Evolutionary conservation across 257 asterid genomes (phyloP), one percentile per base, ranked within the genome.

Genomic region (Cynanchum wilfordii): DNA sequence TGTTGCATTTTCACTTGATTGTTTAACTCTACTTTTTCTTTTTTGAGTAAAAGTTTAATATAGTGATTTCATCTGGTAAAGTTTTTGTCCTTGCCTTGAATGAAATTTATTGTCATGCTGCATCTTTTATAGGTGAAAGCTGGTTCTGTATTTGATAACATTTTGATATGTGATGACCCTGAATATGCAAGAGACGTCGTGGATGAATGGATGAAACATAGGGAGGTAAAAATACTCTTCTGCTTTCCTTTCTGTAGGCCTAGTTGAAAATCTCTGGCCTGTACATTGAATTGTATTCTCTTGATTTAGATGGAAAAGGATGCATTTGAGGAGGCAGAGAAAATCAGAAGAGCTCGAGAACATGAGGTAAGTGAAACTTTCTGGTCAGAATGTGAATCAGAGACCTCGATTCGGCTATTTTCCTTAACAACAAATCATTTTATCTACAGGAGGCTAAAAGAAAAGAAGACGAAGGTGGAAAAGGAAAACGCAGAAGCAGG

Each of bases 401-500:
- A 79, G 62, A 70, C 10, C 20, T 13, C 75, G 5, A 27, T 29
- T 56, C 66, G 66, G 29, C 65, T 76, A 79, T 68, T 44, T 63
- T 73, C 45, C 3, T 1, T 33, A 16, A 49, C 68, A 17, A 15
- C 22, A 49, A 40, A 55, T 66, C 24, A 40, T 47, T 36, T 2
- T 7, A 66, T 54, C 60, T 66, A 78, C 85, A 89, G 97, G 92
- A 87, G 47, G 81, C 91, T 29, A 89, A 82, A 71, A 71, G 86
- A 92, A 91, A 89, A 47, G 87, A 91, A 66, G 95, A 89, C 78
- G 96, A 87, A 77, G 92, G 96, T 76, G 97, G 86, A 79, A 91
- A 82, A 83, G 86, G 93, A 83, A 87, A 87, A 75, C 80, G 74
- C 10, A 29, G 73, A 79, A 91, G 88, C 70, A 77, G 96, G 82